A percentile compares a stretch with the other conserved stretches of the same genome.
Evolutionary conservation across 2,329 filamentous ascomycete species (phyloP).

Genomic region (Chlorencoelia australis): DNA sequence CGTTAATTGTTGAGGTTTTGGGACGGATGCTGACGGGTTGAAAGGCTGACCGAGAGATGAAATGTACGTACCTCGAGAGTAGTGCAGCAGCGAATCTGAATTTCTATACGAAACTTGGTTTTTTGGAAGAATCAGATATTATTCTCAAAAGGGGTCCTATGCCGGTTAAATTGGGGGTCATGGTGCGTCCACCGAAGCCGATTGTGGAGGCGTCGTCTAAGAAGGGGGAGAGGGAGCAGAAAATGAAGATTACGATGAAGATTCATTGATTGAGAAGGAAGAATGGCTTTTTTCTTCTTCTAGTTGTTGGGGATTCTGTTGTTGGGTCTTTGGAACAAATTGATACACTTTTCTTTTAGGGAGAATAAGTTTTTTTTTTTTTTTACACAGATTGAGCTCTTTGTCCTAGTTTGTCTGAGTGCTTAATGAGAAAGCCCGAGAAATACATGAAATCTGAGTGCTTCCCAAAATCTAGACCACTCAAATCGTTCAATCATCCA

Average conservation of each 20-base stretch:
- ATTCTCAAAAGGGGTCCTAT: slow-evolving; percentile 46
- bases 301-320: too few species aligned
- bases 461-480: too few species aligned
- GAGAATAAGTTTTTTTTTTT: too few species aligned
- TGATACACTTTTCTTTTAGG: background rate
- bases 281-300: background rate
- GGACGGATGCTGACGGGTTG: too few species aligned
- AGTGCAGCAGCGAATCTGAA: slow-evolving; percentile 56
- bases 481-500: too few species aligned
- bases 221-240: slow-evolving; percentile 29
- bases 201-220: slow-evolving; percentile 28
- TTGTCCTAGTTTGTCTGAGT: too few species aligned
- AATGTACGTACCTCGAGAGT: slow-evolving; percentile 69
- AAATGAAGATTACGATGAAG: slow-evolving; percentile 9
- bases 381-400: background rate
- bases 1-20: too few species aligned
- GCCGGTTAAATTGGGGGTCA: slow-evolving; percentile 63
- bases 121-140: slow-evolving; percentile 54
- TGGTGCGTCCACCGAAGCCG: slow-evolving; percentile 60
- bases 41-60: slow-evolving; percentile 55
- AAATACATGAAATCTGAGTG: too few species aligned
- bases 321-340: background rate
- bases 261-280: slow-evolving; percentile 1
- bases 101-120: slow-evolving; percentile 70
- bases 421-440: too few species aligned